Base-by-base conservation (phyloP, 768 basidiomycete genomes). In the Suillus ampliporus region DNA sequence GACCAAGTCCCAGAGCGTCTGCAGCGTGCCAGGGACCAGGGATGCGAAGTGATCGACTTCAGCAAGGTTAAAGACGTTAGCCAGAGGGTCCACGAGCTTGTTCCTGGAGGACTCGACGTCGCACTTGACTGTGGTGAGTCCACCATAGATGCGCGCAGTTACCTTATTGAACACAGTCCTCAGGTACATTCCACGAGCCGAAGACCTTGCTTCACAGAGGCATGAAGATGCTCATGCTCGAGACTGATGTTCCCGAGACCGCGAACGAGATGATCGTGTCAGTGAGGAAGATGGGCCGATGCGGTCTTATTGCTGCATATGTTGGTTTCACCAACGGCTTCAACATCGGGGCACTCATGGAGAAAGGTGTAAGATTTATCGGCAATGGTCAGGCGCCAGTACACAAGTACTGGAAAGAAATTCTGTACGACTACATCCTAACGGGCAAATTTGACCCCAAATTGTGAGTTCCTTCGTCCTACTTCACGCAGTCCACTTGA, bases 351-450 rank as follows among this genome's bases (percentile, higher is more conserved):
- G 86, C 90, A 0, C 68, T 92, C 35, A 92, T 92, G 90, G 89
- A 92, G 79, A 89, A 89, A 73, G 90, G 90, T 10, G 76, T 89
- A 19, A 77, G 88, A 64, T 78, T 91, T 57, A 89, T 90, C 67
- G 89, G 89, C 8, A 89, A 89, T 65, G 89, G 89, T 1, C 89
- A 92, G 77, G 89, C 89, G 0, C 90, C 90, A 4, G 88, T 90
- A 1, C 89, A 89, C 69, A 80, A 82, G 53, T 91, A 89, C 76
- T 91, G 89, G 89, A 77, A 89, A 61, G 86, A 90, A 66, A 83
- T 92, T 53, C 72, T 92, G 52, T 72, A 89, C 61, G 83, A 86
- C 56, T 87, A 86, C 69, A 86, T 91, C 70, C 75, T 83, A 53
- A 78, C 84, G 1, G 86, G 87, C 17, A 87, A 88, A 72, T 85